Evolutionary conservation across 2,329 filamentous ascomycete species (phyloP).

Genomic region (Calcarisporium arbuscula): DNA sequence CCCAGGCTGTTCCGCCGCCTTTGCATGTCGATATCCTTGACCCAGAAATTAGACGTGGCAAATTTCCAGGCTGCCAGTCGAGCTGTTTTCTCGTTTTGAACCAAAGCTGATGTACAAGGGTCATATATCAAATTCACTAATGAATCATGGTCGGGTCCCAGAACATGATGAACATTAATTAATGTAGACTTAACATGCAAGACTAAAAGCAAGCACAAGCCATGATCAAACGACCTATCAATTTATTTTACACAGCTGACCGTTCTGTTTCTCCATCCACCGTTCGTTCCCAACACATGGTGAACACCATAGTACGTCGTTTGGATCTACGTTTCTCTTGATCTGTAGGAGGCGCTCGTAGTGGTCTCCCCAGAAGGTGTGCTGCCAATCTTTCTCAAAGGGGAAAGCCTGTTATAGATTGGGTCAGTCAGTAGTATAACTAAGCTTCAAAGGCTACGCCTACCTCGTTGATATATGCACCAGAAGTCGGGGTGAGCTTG

Average conservation of each 20-base stretch:
- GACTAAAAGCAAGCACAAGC: too few species aligned
- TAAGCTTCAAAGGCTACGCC: background rate
- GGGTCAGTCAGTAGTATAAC: fast-evolving
- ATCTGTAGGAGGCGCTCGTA: conserved; percentile 37
- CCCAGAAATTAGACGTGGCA: too few species aligned
- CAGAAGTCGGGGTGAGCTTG: conserved; percentile 32
- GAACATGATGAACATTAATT: too few species aligned
- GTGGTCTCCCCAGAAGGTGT: conserved; percentile 38
- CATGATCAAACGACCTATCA: too few species aligned
- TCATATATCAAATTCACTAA: too few species aligned
- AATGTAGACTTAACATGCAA: too few species aligned
- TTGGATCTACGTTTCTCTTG: conserved; percentile 39
- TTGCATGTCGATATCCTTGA: too few species aligned
- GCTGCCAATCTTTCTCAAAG: conserved; percentile 30
- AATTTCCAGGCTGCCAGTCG: too few species aligned
- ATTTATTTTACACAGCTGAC: conserved; percentile 17
- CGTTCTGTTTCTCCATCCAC: conserved; percentile 23
- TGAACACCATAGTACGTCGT: conserved; percentile 41
- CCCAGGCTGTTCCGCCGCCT: too few species aligned
- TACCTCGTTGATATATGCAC: conserved; percentile 42
- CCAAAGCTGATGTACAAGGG: too few species aligned
- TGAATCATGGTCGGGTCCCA: too few species aligned
- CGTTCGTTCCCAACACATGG: conserved; percentile 40
- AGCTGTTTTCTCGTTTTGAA: too few species aligned
- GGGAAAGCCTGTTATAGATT: conserved; percentile 21